Base-by-base conservation (phyloP, 1,284 basidiomycete species). In the Coriolopsis trogii region DNA sequence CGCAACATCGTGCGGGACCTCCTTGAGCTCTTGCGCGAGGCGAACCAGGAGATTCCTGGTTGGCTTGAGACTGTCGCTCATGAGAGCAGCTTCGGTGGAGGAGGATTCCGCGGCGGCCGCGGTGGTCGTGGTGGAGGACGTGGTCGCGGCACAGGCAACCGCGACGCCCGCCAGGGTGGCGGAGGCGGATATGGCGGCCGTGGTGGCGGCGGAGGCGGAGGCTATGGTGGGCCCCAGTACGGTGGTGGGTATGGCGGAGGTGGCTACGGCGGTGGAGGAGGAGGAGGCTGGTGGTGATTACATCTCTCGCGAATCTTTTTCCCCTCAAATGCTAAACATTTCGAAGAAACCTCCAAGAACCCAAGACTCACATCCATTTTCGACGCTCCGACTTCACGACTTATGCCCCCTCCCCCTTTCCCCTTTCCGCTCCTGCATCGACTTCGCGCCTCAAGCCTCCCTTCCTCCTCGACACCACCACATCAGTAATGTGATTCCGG, bases 31-130 rank as follows among this genome's bases (percentile, higher is more conserved):
- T 84, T 99, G 46, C 87, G 92, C 55, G 96, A 98, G 73, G 96
- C 96, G 40, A 96, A 99, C 73, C 97, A 99, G 73, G 95, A 97
- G 55, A 88, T 95, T 47, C 95, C 95, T 3, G 59, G 70, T n/a
- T 99, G 95, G 95, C 80, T 98, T 49, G 91, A 95, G 68, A 85
- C 86, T 21, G 87, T 97, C 48, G 87, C 89, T 4, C 83, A 88
- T 51, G 95, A 98, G 75, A 78, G 84, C 38, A 79, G 87, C 44
- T 95, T 89, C 66, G 85, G 87, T 16, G 41, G 40, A 6, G 77
- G 80, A n/a, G n/a, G n/a, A n/a, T n/a, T n/a, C n/a, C n/a, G n/a
- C 41, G 77, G 84, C 41, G 67, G 73, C 37, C 78, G 67, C 60
- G 74, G 81, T n/a, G 78, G 83, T 33, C 74, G 83, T 60, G 80